phyloP scores from a whole-genome alignment of 176 grass and related monocot species.

The Oryza meyeriana region DNA sequence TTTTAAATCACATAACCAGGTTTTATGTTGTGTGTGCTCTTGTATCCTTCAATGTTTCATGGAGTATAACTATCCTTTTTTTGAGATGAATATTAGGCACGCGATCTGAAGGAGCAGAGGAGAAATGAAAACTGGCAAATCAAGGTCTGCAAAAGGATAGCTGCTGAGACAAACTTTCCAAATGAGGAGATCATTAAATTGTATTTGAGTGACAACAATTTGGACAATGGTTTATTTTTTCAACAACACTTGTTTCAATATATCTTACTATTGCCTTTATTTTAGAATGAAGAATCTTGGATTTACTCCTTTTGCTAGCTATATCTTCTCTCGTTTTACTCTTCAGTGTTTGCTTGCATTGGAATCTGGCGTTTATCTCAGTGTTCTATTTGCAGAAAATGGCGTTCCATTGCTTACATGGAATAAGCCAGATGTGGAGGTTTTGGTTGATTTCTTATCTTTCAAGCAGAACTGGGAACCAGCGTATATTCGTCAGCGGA shows the following conservation, averaged over 20 bases:
- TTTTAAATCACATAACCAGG: slow-evolving; percentile 3
- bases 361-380: background rate
- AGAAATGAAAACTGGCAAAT: slow-evolving; percentile 82
- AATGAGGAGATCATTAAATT: slow-evolving; percentile 86
- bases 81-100: slow-evolving; percentile 49
- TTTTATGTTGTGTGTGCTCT: slow-evolving; percentile 4
- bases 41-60: slow-evolving; percentile 19
- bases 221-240: slow-evolving; percentile 52
- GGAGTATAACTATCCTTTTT: background rate
- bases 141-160: slow-evolving; percentile 76
- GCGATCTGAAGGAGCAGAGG: slow-evolving; percentile 55
- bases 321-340: background rate
- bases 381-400: slow-evolving; percentile 53
- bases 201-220: slow-evolving; percentile 68
- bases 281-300: background rate
- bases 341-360: background rate
- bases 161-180: slow-evolving; percentile 74
- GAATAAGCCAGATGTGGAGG: slow-evolving; percentile 73
- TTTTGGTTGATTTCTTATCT: slow-evolving; percentile 75
- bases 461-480: slow-evolving; percentile 77
- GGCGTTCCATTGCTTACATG: slow-evolving; percentile 48
- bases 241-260: background rate
- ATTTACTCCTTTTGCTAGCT: background rate
- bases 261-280: background rate
- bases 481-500: slow-evolving; percentile 78